Percentiles rank a stretch among this genome's conserved stretches.
Conservation (phyloP, 495 filamentous ascomycete species). For the Lichenothelia convexa region DNA sequence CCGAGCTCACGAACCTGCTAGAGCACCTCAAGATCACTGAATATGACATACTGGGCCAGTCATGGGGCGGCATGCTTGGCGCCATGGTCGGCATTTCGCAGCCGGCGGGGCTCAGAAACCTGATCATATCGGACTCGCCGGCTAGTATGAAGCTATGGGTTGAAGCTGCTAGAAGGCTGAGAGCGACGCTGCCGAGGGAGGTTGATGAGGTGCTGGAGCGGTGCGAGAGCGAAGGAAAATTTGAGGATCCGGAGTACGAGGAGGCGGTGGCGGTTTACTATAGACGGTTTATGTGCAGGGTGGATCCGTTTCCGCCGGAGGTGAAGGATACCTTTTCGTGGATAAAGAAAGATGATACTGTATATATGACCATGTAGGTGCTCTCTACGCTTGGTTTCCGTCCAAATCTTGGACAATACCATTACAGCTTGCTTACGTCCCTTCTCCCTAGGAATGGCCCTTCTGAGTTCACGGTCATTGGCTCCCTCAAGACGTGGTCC, state of each 20-base stretch:
- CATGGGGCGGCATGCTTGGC: slow-evolving; percentile 35
- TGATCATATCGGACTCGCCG: slow-evolving; percentile 25
- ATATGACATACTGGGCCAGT: slow-evolving; percentile 29
- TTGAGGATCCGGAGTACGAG: slow-evolving; percentile 28
- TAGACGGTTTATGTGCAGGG: slow-evolving; percentile 23
- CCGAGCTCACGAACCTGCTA: slow-evolving; percentile 32
- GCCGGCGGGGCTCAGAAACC: slow-evolving; percentile 22
- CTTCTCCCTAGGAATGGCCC: slow-evolving; percentile 24
- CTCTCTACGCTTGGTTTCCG: not conserved
- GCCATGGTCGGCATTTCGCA: slow-evolving; percentile 19
- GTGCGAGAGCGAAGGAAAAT: slow-evolving; percentile 20
- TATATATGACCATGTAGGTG: slow-evolving; percentile 28
- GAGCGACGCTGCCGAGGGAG: slow-evolving; percentile 23
- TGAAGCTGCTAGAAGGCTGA: slow-evolving; percentile 14
- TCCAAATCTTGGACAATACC: not conserved
- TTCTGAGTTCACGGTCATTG: slow-evolving; percentile 28
- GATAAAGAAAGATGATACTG: slow-evolving; percentile 26
- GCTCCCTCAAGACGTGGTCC: slow-evolving; percentile 26
- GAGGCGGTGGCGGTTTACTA: slow-evolving; percentile 26
- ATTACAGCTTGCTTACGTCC: slow-evolving; percentile 2
- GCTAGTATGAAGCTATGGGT: slow-evolving; percentile 20
- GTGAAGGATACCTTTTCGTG: slow-evolving; percentile 15
- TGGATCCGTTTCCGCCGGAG: slow-evolving; percentile 21
- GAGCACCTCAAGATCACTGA: slow-evolving; percentile 20
- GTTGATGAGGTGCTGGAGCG: slow-evolving; percentile 23